Evolutionary conservation across 2,329 filamentous ascomycete species (phyloP).

Genomic region (Aspergillus versicolor): DNA sequence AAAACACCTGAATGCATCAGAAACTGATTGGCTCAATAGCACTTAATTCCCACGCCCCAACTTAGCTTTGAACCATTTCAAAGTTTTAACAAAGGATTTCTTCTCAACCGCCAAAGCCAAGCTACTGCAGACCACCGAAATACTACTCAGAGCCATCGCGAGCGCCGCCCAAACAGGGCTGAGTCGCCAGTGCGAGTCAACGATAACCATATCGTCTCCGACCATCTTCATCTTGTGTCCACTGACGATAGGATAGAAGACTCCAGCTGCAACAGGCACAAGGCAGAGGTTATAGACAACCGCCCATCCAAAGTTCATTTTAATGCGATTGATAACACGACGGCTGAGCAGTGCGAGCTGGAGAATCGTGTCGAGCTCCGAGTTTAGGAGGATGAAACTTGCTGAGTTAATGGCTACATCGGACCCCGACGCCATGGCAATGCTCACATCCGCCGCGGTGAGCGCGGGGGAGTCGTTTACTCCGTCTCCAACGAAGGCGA

Average conservation of each 20-base stretch:
- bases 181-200: constrained; percentile 44
- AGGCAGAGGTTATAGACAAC: constrained; percentile 76
- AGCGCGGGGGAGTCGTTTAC: constrained; percentile 85
- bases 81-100: constrained; percentile 20
- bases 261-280: constrained; percentile 78
- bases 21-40: not conserved
- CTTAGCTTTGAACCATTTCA: not conserved
- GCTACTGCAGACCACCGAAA: constrained; percentile 84
- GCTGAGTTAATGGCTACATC: constrained; percentile 81
- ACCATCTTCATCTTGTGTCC: constrained; percentile 36
- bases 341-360: constrained; percentile 71
- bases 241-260: constrained; percentile 63
- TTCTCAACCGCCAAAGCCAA: constrained; percentile 62
- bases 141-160: constrained; percentile 89
- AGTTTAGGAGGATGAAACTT: constrained; percentile 76
- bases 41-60: not conserved
- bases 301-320: constrained; percentile 84
- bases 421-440: constrained; percentile 76
- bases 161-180: constrained; percentile 73
- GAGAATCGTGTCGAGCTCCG: constrained; percentile 67
- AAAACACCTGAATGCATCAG: not conserved
- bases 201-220: constrained; percentile 30
- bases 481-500: constrained; percentile 84
- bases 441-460: constrained; percentile 76
- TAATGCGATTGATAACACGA: constrained; percentile 73